phyloP scores from a whole-genome alignment of 1,284 basidiomycete genomes.

The Dichomitus squalens region DNA sequence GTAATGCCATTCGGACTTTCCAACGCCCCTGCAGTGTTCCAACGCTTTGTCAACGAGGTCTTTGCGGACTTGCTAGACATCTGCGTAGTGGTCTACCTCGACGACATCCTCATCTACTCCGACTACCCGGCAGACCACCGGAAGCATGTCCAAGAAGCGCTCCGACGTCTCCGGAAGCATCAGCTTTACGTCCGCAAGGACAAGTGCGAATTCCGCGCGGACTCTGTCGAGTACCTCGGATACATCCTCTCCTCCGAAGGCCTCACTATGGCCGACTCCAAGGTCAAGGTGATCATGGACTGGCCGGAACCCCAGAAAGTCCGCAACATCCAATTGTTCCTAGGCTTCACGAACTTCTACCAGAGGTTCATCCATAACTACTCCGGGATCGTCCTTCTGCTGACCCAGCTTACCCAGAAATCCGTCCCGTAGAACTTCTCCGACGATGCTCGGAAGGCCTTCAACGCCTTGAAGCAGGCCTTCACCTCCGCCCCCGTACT shows the following conservation, averaged over 20 bases:
- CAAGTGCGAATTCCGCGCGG: constrained; percentile 41
- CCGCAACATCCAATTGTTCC: too few species aligned
- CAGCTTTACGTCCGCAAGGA: constrained; percentile 38
- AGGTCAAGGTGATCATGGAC: too few species aligned
- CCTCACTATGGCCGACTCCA: too few species aligned
- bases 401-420: not conserved
- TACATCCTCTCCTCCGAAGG: too few species aligned
- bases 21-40: constrained; percentile 32
- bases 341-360: too few species aligned
- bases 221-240: constrained; percentile 42
- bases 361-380: too few species aligned
- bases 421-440: not conserved
- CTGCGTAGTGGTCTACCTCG: constrained; percentile 26
- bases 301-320: too few species aligned
- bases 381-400: too few species aligned
- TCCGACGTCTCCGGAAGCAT: constrained; percentile 35
- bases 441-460: too few species aligned
- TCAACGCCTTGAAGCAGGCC: not conserved
- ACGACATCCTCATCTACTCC: constrained; percentile 32
- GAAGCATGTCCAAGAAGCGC: constrained; percentile 34
- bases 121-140: constrained; percentile 25
- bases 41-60: constrained; percentile 27
- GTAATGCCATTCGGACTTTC: constrained; percentile 41
- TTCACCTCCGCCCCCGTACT: constrained; percentile 2
- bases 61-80: constrained; percentile 26